Percentiles rank a stretch among this genome's conserved stretches.
phyloP scores from a whole-genome alignment of 805 yeast genomes.

The Candida boidinii region DNA sequence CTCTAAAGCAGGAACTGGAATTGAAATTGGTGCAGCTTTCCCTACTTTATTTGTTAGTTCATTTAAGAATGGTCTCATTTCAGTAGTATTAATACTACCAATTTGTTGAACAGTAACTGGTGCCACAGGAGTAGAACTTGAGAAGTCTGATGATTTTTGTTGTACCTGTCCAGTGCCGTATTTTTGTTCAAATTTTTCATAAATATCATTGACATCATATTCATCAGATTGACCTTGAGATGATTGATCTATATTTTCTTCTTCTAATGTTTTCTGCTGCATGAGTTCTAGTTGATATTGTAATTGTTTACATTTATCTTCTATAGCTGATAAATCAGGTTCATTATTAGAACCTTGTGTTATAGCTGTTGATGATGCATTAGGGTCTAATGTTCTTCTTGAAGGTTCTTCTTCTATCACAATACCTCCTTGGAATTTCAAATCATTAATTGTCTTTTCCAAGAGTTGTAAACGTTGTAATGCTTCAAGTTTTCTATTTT shows the following conservation, averaged over 20 bases:
- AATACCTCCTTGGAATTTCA: constrained; percentile 2
- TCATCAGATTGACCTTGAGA: constrained; percentile 18
- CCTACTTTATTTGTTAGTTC: constrained; percentile 45
- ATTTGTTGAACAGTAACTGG: background rate
- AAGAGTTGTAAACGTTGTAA: constrained; percentile 65
- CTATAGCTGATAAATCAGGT: constrained; percentile 16
- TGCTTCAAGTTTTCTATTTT: constrained; percentile 55
- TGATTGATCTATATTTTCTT: no score
- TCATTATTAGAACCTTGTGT: constrained; percentile 6
- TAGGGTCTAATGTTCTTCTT: constrained; percentile 23
- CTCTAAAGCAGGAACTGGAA: background rate
- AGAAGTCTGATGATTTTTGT: background rate
- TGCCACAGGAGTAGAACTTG: background rate
- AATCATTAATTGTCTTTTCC: constrained; percentile 31
- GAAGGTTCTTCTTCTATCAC: constrained; percentile 1
- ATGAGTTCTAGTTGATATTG: constrained; percentile 17
- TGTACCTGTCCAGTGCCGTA: constrained; percentile 15
- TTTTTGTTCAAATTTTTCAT: constrained; percentile 18
- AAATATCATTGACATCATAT: constrained; percentile 10
- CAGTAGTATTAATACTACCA: no score
- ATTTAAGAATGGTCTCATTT: constrained; percentile 36
- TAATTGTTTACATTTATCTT: constrained; percentile 17
- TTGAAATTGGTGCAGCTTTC: constrained; percentile 28
- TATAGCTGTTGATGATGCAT: constrained; percentile 9
- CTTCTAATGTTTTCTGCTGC: no score